These are phyloP conservation scores for Coelastrella sp. DNA, from an alignment of 139 green algal species.

Conservation along the genomic window DNA sequence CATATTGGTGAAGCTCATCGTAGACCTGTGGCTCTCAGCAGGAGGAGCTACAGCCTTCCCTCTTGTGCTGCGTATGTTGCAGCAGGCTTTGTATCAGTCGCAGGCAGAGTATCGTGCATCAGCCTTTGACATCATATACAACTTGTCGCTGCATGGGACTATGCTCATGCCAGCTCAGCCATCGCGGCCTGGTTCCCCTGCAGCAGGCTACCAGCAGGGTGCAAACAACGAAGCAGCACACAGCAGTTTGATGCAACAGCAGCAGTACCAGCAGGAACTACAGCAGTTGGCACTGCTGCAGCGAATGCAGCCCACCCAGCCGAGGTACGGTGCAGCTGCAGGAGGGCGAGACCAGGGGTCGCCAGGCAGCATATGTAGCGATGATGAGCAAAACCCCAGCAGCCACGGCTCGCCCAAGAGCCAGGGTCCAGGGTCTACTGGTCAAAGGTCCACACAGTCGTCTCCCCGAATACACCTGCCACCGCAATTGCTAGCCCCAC, in stretches of 20 bases:
- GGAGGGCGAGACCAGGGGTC: not conserved
- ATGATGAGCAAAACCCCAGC: not conserved
- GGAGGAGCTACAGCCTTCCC: conserved; percentile 64
- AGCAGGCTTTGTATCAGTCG: conserved; percentile 62
- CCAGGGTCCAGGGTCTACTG: not conserved
- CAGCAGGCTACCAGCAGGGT: not conserved
- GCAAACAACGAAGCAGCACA: not conserved
- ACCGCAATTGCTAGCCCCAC: conserved; percentile 2
- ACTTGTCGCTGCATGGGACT: conserved; percentile 71
- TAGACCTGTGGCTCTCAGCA: conserved; percentile 75
- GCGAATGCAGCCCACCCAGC: not conserved
- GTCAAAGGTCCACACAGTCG: not conserved
- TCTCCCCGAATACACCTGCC: conserved; percentile 21
- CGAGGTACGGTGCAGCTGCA: not conserved
- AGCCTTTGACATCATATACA: conserved; percentile 85
- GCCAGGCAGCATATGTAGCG: not conserved
- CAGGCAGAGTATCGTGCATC: conserved; percentile 51
- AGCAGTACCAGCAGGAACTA: conserved; percentile 20
- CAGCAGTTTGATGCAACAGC: not conserved
- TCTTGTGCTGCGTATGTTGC: conserved; percentile 78
- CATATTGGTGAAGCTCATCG: conserved; percentile 81
- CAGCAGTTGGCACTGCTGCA: not conserved
- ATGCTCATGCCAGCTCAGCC: conserved; percentile 47
- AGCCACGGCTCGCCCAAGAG: not conserved
- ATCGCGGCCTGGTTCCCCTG: not conserved